Evolutionary conservation across 768 basidiomycete species (phyloP).

Genomic region (Cyclocybe cylindracea): DNA sequence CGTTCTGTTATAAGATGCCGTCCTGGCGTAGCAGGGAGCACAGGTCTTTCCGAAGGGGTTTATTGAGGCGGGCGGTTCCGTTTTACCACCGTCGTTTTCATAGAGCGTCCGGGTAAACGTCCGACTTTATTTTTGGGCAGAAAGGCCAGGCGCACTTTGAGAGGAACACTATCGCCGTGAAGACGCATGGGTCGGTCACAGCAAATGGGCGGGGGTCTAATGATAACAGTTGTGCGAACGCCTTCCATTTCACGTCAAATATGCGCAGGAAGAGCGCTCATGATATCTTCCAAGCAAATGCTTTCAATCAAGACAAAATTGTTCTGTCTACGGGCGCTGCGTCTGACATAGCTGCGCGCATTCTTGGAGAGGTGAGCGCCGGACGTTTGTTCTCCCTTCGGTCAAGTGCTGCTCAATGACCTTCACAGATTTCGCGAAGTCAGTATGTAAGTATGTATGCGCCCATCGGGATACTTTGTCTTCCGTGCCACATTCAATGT

Average conservation of each 20-base stretch:
- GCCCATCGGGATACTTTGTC: neutral
- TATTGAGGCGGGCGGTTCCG: constrained; percentile 40
- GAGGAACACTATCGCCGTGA: constrained; percentile 45
- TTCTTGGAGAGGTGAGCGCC: constrained; percentile 39
- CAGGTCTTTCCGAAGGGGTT: constrained; percentile 47
- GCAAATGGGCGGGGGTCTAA: constrained; percentile 44
- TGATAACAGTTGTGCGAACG: constrained; percentile 31
- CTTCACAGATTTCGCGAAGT: constrained; percentile 16
- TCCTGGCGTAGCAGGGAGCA: constrained; percentile 44
- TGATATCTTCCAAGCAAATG: constrained; percentile 19
- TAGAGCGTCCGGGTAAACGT: constrained; percentile 26
- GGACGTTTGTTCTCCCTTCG: neutral
- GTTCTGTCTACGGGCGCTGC: constrained; percentile 35
- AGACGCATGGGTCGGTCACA: constrained; percentile 44
- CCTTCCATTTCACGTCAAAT: constrained; percentile 28
- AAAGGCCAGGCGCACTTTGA: constrained; percentile 45
- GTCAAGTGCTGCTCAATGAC: constrained; percentile 5
- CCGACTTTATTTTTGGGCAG: constrained; percentile 50
- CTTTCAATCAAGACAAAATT: constrained; percentile 39
- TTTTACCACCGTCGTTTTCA: neutral
- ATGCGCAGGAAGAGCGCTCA: no score
- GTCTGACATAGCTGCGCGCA: constrained; percentile 31
- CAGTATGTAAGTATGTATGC: no score
- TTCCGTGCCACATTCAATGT: no score
- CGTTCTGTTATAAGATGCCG: constrained; percentile 46